Base-by-base conservation (phyloP, 176 grass and related monocot genomes). In the Bolboschoenus planiculmis region DNA sequence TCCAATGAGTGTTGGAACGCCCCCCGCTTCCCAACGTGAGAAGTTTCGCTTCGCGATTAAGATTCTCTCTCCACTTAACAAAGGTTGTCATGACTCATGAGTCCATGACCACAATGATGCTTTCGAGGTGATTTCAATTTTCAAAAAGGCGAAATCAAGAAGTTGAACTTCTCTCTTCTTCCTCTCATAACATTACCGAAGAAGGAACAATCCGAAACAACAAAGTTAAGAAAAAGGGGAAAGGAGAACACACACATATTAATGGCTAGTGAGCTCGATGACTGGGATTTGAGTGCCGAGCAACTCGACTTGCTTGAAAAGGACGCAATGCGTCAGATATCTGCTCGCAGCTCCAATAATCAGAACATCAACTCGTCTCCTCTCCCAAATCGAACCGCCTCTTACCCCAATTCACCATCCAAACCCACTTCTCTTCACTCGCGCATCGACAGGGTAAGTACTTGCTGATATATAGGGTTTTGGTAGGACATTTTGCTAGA, bases 251-350 rank as follows among this genome's bases (percentile, higher is more conserved):
- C 7, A 71, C 46, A 62, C 39, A 79, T 34, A 8, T 36, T 68
- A 85, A 53, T 59, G 66, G 84, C 26, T 64, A 42, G 75, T 39
- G 88, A 89, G 63, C 72, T 85, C 11, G 91, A 91, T 13, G 95
- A 97, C 72, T 94, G 95, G 95, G 95, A 66, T 79, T 82, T 97
- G 51, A 94, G 85, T 51, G 87, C 84, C 87, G 90, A 94, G 65
- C 90, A 97, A 73, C 79, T 91, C 83, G 92, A 91, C 95, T 85
- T 89, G 76, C 65, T 97, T 10, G 95, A 97, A 85, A 75, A 78
- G 88, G 92, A 97, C 24, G 92, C 95, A 87, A 91, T 90, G 63
- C 85, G 88, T 61, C 86, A 89, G 79, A 83, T 97, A 50, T 87
- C 90, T 11, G 90, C 92, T 84, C 86, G 95, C 40, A 97, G 89